Percentiles rank a stretch among this genome's conserved stretches.
Conservation (phyloP, 1,139 yeast genomes). For the Nematodospora anomalae region DNA sequence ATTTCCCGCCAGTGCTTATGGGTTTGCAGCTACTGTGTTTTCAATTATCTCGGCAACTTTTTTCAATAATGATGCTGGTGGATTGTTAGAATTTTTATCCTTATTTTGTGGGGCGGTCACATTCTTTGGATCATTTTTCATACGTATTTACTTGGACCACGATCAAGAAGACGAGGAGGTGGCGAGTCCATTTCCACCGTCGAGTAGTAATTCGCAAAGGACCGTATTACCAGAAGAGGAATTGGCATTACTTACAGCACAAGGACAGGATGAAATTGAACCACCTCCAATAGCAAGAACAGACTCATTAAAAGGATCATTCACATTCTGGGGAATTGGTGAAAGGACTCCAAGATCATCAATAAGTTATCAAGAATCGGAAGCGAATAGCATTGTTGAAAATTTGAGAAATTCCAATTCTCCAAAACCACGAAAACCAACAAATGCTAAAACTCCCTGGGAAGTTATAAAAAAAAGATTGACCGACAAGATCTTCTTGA, state of each 20-base stretch:
- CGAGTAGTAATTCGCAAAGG: conserved; percentile 1
- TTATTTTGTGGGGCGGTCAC: conserved; percentile 38
- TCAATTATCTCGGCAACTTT: conserved; percentile 46
- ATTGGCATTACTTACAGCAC: conserved; percentile 11
- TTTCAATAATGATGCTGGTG: conserved; percentile 46
- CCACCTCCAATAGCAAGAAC: conserved; percentile 12
- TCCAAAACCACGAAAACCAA: conserved; percentile 1
- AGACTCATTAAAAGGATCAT: conserved; percentile 33
- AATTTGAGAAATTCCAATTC: conserved; percentile 5
- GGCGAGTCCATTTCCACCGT: conserved; percentile 6
- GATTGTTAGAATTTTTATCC: conserved; percentile 37
- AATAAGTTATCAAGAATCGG: conserved; percentile 17
- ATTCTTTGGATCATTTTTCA: conserved; percentile 39
- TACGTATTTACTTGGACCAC: conserved; percentile 31
- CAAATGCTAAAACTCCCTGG: conserved; percentile 19
- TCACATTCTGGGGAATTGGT: conserved; percentile 39
- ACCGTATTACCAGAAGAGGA: conserved; percentile 7
- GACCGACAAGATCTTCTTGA: conserved; percentile 27
- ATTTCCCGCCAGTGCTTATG: conserved; percentile 59
- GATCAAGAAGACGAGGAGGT: conserved; percentile 14
- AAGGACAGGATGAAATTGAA: conserved; percentile 5
- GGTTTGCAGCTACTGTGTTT: conserved; percentile 48
- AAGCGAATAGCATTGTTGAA: conserved; percentile 7
- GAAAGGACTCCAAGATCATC: conserved; percentile 27
- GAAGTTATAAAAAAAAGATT: conserved; percentile 26